Percentiles rank a stretch among this genome's conserved stretches.
phyloP scores from a whole-genome alignment of 306 rosid species.

The Vigna mungo region DNA sequence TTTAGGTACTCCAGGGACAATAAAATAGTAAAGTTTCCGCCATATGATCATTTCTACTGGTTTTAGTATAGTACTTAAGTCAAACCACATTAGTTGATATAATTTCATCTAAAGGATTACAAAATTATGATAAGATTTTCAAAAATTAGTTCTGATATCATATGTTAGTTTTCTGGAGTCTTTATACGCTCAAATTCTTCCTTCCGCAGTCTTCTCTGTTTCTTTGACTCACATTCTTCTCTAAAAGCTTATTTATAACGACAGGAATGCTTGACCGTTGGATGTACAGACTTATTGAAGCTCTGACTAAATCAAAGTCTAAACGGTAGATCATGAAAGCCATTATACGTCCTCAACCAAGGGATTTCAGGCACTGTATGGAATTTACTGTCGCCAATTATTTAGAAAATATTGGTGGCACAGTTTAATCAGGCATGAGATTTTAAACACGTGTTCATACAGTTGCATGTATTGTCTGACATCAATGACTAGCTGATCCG shows the following conservation, averaged over 20 bases:
- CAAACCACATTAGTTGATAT: neutral
- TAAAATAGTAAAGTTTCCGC: slow-evolving; percentile 1
- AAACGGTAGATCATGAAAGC: slow-evolving; percentile 50
- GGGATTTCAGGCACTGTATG: slow-evolving; percentile 38
- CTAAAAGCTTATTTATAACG: slow-evolving; percentile 21
- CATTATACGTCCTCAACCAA: slow-evolving; percentile 12
- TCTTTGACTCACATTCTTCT: slow-evolving; percentile 15
- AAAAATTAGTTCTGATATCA: slow-evolving; percentile 9
- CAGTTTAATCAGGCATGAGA: slow-evolving; percentile 22
- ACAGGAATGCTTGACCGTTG: slow-evolving; percentile 96
- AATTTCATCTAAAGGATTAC: neutral
- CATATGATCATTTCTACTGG: neutral
- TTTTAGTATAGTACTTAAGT: neutral
- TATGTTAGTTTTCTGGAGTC: slow-evolving; percentile 19
- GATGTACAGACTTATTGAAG: slow-evolving; percentile 88
- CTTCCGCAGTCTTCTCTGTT: neutral
- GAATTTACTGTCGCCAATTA: slow-evolving; percentile 29
- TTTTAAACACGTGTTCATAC: slow-evolving; percentile 25
- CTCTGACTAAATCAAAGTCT: slow-evolving; percentile 70
- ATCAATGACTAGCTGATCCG: slow-evolving; percentile 35
- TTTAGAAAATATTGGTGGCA: slow-evolving; percentile 32
- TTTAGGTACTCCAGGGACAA: neutral
- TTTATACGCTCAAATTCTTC: slow-evolving; percentile 12
- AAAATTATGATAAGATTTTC: neutral
- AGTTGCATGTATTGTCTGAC: slow-evolving; percentile 39